Percentiles rank a stretch among this genome's conserved stretches.
Evolutionary conservation across 352 stramenopile genomes (phyloP).

Genomic region (Phytophthora fragariae): DNA sequence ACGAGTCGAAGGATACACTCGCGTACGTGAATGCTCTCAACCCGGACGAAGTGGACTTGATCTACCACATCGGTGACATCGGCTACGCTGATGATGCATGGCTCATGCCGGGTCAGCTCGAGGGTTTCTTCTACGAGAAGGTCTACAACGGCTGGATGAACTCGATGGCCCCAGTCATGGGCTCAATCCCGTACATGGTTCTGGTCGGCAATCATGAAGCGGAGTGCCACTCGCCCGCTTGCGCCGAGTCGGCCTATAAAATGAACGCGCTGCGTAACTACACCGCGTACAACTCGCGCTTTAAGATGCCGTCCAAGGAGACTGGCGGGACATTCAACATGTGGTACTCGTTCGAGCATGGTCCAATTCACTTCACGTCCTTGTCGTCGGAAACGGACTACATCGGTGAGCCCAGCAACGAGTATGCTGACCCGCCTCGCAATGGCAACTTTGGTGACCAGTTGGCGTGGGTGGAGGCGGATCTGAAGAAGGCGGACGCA

Average conservation of each 20-base stretch:
- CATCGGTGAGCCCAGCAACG: slow-evolving; percentile 45
- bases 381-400: slow-evolving; percentile 86
- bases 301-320: slow-evolving; percentile 84
- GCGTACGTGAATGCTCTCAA: slow-evolving; percentile 45
- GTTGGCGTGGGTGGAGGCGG: slow-evolving; percentile 56
- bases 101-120: slow-evolving; percentile 35
- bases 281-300: slow-evolving; percentile 81
- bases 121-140: slow-evolving; percentile 86
- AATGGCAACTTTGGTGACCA: slow-evolving; percentile 65
- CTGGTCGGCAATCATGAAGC: slow-evolving; percentile 85
- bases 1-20: slow-evolving; percentile 45
- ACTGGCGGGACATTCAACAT: slow-evolving; percentile 68
- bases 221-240: slow-evolving; percentile 79
- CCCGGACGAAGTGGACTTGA: slow-evolving; percentile 47
- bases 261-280: slow-evolving; percentile 77
- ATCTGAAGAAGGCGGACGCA: slow-evolving; percentile 53
- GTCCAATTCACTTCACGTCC: slow-evolving; percentile 78
- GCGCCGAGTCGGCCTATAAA: slow-evolving; percentile 45
- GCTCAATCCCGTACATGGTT: slow-evolving; percentile 79
- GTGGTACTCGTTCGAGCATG: slow-evolving; percentile 91
- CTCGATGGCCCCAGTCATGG: slow-evolving; percentile 53
- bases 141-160: slow-evolving; percentile 87
- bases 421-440: slow-evolving; percentile 39
- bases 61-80: slow-evolving; percentile 79
- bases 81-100: slow-evolving; percentile 46